Evolutionary conservation across 441 rosid species (phyloP).

Genomic region (Mallotus repandus): DNA sequence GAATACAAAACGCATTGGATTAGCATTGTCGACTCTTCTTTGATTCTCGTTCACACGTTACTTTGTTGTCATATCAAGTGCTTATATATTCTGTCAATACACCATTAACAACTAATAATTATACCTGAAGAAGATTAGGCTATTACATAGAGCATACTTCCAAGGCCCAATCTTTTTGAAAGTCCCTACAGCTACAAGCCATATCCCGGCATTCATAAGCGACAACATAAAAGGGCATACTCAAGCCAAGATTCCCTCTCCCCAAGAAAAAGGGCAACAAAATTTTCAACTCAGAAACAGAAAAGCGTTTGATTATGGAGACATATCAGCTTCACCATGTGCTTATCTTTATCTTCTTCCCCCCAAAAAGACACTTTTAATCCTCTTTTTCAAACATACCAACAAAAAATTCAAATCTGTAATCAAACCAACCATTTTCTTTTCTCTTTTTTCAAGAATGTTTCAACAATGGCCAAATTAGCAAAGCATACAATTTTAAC

Average conservation of each 20-base stretch:
- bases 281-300: conserved; percentile 19
- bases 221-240: background rate
- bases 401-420: conserved; percentile 21
- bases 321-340: conserved; percentile 19
- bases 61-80: too few species aligned
- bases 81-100: too few species aligned
- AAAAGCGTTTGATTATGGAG: conserved; percentile 36
- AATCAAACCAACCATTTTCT: conserved; percentile 5
- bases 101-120: too few species aligned
- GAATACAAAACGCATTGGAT: background rate
- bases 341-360: conserved; percentile 27
- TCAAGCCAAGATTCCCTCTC: conserved; percentile 23
- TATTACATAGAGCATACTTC: too few species aligned
- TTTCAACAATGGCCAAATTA: background rate
- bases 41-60: background rate
- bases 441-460: background rate
- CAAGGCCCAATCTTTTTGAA: background rate
- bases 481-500: background rate
- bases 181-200: background rate
- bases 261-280: conserved; percentile 17
- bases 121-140: too few species aligned
- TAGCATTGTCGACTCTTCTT: background rate
- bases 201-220: background rate
- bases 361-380: conserved; percentile 15
- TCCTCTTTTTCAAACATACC: background rate